Conservation (phyloP, 192 early-diverging fungal species). For the Podila epicladia region DNA sequence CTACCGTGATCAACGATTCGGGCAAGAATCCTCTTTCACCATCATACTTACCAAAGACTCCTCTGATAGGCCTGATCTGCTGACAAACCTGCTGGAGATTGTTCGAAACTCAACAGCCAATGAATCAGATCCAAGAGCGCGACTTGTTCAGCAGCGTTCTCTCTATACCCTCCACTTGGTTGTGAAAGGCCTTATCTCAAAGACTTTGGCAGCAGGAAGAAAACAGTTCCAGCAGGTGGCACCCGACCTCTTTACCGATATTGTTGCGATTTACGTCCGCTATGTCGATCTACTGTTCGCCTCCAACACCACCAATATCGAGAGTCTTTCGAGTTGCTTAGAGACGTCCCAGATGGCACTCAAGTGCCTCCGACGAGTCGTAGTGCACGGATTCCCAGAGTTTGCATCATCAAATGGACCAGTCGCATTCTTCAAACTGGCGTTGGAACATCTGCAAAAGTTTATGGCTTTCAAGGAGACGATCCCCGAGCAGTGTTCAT, state of each 20-base stretch:
- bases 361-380: slow-evolving; percentile 80
- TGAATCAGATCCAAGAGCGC: slow-evolving; percentile 37
- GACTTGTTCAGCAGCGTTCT: slow-evolving; percentile 71
- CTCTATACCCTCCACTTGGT: slow-evolving; percentile 80
- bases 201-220: slow-evolving; percentile 70
- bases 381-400: slow-evolving; percentile 78
- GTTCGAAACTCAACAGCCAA: slow-evolving; percentile 61
- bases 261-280: slow-evolving; percentile 72
- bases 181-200: slow-evolving; percentile 78
- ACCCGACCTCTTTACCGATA: slow-evolving; percentile 75
- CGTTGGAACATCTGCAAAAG: slow-evolving; percentile 63
- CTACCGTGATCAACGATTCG: neutral
- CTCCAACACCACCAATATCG: slow-evolving; percentile 50
- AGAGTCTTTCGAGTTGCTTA: slow-evolving; percentile 55
- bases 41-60: neutral
- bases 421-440: slow-evolving; percentile 59
- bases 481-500: slow-evolving; percentile 52
- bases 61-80: slow-evolving; percentile 65
- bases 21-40: neutral
- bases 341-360: slow-evolving; percentile 72
- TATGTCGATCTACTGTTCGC: slow-evolving; percentile 66
- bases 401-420: slow-evolving; percentile 66
- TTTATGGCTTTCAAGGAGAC: slow-evolving; percentile 51
- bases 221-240: slow-evolving; percentile 71
- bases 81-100: slow-evolving; percentile 62